Conservation (phyloP, 306 rosid species). For the Inga laurina region DNA sequence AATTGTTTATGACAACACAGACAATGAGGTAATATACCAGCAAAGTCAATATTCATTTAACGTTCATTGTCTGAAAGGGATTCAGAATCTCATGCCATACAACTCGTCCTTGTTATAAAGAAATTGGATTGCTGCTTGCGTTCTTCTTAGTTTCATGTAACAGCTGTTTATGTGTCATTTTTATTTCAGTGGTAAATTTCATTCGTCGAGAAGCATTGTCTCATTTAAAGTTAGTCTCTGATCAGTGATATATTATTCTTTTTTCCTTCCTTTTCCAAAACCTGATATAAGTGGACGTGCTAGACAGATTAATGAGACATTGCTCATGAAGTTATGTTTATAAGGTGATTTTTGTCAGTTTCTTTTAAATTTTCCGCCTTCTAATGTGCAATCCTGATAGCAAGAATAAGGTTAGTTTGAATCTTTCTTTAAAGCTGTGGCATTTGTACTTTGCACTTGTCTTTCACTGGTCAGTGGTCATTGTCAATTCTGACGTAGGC, state of each 20-base stretch:
- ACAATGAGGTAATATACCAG: constrained; percentile 29
- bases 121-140: constrained; percentile 32
- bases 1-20: constrained; percentile 32
- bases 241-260: constrained; percentile 30
- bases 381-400: background rate
- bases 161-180: constrained; percentile 33
- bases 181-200: constrained; percentile 28
- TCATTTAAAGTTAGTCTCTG: background rate
- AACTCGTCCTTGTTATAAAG: constrained; percentile 33
- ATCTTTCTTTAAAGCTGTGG: background rate
- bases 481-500: background rate
- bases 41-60: constrained; percentile 23
- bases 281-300: constrained; percentile 22
- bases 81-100: constrained; percentile 34
- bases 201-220: constrained; percentile 31
- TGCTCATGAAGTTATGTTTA: constrained; percentile 18
- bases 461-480: background rate
- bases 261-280: background rate
- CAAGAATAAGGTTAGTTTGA: background rate
- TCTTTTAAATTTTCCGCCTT: background rate
- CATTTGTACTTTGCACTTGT: background rate
- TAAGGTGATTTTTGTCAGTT: background rate
- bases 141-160: constrained; percentile 24
- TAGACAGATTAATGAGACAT: constrained; percentile 10
- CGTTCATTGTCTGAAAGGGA: constrained; percentile 24